Evolutionary conservation across 805 yeast genomes (phyloP).

Genomic region (Teunomyces tritomae): DNA sequence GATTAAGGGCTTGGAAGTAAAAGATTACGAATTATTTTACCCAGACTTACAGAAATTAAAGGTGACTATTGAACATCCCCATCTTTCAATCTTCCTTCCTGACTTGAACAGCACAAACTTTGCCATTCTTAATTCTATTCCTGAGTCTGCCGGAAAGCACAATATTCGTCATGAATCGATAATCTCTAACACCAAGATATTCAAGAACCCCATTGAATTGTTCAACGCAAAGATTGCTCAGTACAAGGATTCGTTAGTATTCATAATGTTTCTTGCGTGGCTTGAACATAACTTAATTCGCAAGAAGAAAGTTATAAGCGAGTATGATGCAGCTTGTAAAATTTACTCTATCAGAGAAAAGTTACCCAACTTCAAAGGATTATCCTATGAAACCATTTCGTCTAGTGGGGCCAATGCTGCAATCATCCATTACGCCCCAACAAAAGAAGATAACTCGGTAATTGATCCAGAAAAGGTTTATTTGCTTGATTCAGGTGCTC

Average conservation of each 20-base stretch:
- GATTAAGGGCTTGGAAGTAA: slow-evolving; percentile 35
- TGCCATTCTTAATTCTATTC: slow-evolving; percentile 31
- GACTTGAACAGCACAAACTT: slow-evolving; percentile 26
- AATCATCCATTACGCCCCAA: slow-evolving; percentile 73
- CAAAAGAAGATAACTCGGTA: slow-evolving; percentile 51
- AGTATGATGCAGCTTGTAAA: slow-evolving; percentile 63
- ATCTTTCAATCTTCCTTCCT: slow-evolving; percentile 30
- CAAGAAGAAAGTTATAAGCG: slow-evolving; percentile 46
- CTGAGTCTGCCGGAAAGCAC: slow-evolving; percentile 25
- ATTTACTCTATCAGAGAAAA: slow-evolving; percentile 54
- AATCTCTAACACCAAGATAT: slow-evolving; percentile 57
- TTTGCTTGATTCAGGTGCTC: slow-evolving; percentile 88
- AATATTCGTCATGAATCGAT: slow-evolving; percentile 27
- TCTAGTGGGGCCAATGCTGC: slow-evolving; percentile 77
- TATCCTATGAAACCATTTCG: slow-evolving; percentile 74
- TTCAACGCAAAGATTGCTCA: slow-evolving; percentile 75
- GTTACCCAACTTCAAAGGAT: slow-evolving; percentile 56
- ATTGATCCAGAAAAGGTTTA: slow-evolving; percentile 70
- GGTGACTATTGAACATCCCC: slow-evolving; percentile 14
- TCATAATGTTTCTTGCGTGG: slow-evolving; percentile 79
- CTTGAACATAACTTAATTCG: slow-evolving; percentile 54
- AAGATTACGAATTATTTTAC: slow-evolving; percentile 60
- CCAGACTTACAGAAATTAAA: slow-evolving; percentile 41
- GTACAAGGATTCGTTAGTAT: slow-evolving; percentile 76
- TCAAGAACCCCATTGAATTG: slow-evolving; percentile 73